These are phyloP conservation scores for Sporothrix pseudoabietina DNA, from an alignment of 2,329 filamentous ascomycete genomes.

Conservation along the genomic window DNA sequence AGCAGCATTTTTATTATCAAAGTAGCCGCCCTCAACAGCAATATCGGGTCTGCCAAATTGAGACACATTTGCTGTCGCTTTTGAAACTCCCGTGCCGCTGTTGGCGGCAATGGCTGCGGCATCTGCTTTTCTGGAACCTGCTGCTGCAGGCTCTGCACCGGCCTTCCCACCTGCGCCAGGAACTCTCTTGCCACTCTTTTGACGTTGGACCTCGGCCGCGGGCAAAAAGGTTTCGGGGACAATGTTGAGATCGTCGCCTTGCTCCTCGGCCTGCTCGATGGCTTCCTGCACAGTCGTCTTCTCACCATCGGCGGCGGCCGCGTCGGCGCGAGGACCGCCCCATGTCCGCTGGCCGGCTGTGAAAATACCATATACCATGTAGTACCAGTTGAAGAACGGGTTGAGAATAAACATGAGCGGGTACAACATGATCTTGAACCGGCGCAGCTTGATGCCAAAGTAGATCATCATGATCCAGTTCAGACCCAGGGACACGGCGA, in stretches of 20 bases:
- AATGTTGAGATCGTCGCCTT: constrained; percentile 86
- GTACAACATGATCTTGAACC: constrained; percentile 94
- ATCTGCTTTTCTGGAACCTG: not conserved
- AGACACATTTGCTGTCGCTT: not conserved
- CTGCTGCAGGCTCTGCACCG: not conserved
- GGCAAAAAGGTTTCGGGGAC: constrained; percentile 81
- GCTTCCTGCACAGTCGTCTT: constrained; percentile 77
- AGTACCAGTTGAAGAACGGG: constrained; percentile 97
- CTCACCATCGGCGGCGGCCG: constrained; percentile 72
- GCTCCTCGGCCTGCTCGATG: constrained; percentile 75
- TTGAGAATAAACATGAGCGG: constrained; percentile 94
- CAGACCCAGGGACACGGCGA: constrained; percentile 85
- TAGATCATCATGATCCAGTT: constrained; percentile 97
- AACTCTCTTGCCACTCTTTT: constrained; percentile 36
- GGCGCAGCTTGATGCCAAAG: constrained; percentile 81
- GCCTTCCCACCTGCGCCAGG: constrained; percentile 34
- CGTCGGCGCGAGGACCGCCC: constrained; percentile 91
- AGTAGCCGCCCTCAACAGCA: not conserved
- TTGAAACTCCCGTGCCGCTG: not conserved
- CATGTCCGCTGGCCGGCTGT: constrained; percentile 93
- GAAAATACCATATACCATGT: constrained; percentile 96
- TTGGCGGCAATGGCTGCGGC: constrained; percentile 10
- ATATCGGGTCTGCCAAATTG: not conserved
- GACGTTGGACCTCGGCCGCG: constrained; percentile 49
- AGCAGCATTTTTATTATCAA: not conserved